Evolutionary conservation across 305 asterid genomes (phyloP).

Genomic region (Fraxinus dipetala): DNA sequence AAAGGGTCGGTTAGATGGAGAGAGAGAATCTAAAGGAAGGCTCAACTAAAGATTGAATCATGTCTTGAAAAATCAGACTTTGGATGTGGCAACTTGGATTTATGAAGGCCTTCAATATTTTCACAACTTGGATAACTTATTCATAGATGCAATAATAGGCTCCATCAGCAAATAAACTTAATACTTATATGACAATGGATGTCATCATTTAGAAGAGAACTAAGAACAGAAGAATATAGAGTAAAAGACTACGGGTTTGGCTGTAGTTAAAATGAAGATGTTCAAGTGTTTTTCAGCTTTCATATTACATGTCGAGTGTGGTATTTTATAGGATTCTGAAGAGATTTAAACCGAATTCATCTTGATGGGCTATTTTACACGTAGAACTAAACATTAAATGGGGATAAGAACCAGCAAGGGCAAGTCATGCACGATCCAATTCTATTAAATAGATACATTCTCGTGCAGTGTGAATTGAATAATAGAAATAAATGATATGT

Average conservation of each 20-base stretch:
- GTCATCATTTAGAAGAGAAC: background rate
- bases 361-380: background rate
- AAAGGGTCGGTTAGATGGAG: background rate
- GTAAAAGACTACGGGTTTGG: background rate
- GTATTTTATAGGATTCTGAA: background rate
- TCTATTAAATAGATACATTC: background rate
- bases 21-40: background rate
- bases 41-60: background rate
- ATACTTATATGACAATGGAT: background rate
- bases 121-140: background rate
- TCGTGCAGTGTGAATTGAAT: background rate
- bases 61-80: background rate
- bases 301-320: background rate
- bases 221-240: background rate
- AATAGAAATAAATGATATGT: background rate
- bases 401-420: background rate
- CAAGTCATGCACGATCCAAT: background rate
- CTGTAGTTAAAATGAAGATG: background rate
- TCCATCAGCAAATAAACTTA: background rate
- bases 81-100: background rate
- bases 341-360: background rate
- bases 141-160: background rate
- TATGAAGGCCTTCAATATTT: background rate
- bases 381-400: background rate
- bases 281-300: background rate